Evolutionary conservation across 768 basidiomycete species (phyloP).

Genomic region (Amanita brunnescens): DNA sequence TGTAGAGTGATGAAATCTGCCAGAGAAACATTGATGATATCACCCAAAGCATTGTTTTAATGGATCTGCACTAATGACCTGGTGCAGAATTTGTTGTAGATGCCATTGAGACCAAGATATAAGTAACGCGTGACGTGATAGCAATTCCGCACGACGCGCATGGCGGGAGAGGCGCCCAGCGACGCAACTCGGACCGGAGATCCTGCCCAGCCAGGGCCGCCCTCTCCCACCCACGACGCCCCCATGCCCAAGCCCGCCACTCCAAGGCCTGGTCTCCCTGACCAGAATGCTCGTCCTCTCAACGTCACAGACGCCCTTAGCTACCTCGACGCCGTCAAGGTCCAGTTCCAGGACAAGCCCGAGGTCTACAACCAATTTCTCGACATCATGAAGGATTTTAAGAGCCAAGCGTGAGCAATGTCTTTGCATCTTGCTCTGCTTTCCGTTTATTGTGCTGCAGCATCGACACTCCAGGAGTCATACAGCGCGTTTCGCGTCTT

Average conservation of each 20-base stretch:
- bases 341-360: slow-evolving; percentile 81
- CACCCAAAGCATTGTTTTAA: background rate
- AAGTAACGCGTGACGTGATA: background rate
- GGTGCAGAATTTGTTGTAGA: background rate
- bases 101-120: background rate
- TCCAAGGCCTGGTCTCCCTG: slow-evolving; percentile 27
- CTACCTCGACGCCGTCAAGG: slow-evolving; percentile 92
- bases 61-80: background rate
- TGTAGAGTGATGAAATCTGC: background rate
- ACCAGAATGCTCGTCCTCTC: slow-evolving; percentile 48
- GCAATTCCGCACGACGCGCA: too few species aligned
- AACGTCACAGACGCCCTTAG: slow-evolving; percentile 91
- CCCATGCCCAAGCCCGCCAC: slow-evolving; percentile 22
- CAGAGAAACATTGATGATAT: background rate
- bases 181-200: background rate
- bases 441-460: slow-evolving; percentile 32
- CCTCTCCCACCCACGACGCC: background rate
- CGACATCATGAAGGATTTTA: slow-evolving; percentile 99
- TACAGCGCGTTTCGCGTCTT: slow-evolving; percentile 86
- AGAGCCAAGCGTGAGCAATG: slow-evolving; percentile 74
- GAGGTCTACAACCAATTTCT: slow-evolving; percentile 92
- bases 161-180: background rate
- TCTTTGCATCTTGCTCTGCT: slow-evolving; percentile 8
- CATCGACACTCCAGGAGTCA: slow-evolving; percentile 96
- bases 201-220: background rate